Conservation (phyloP, 805 yeast genomes). For the Starmerella powellii region DNA sequence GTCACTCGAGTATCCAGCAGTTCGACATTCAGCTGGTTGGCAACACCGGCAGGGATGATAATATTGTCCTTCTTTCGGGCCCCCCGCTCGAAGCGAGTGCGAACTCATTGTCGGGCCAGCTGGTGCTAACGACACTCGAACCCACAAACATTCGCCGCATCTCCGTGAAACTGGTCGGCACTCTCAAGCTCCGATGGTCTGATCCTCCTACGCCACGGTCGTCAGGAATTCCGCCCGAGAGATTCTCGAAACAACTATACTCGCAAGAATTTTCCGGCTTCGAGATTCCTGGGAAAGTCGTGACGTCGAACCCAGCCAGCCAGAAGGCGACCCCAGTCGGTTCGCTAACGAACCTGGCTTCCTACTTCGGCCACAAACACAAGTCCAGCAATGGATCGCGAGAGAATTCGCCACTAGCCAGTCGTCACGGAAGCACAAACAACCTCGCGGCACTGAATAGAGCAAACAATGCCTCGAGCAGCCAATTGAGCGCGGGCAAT, state of each 20-base stretch:
- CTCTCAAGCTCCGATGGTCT: constrained; percentile 52
- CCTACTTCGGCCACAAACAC: constrained; percentile 21
- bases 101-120: constrained; percentile 60
- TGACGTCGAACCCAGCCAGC: constrained; percentile 12
- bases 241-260: constrained; percentile 48
- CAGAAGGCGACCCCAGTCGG: constrained; percentile 23
- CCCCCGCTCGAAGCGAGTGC: constrained; percentile 65
- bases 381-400: constrained; percentile 7
- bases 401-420: constrained; percentile 8
- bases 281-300: constrained; percentile 16
- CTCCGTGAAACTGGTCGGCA: constrained; percentile 52
- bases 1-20: constrained; percentile 18
- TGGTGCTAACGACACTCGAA: constrained; percentile 64
- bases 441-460: constrained; percentile 2
- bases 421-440: constrained; percentile 8
- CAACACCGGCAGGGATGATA: constrained; percentile 20
- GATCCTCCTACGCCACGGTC: constrained; percentile 29
- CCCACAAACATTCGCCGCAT: constrained; percentile 58
- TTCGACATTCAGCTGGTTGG: constrained; percentile 20
- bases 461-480: background rate
- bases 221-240: constrained; percentile 19
- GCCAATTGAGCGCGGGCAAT: background rate
- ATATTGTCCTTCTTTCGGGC: constrained; percentile 74
- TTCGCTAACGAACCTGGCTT: constrained; percentile 25
- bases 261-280: constrained; percentile 48